Percentiles rank a stretch among this genome's conserved stretches.
Evolutionary conservation across 352 stramenopile species (phyloP).

Genomic region (Pythium aristosporum): DNA sequence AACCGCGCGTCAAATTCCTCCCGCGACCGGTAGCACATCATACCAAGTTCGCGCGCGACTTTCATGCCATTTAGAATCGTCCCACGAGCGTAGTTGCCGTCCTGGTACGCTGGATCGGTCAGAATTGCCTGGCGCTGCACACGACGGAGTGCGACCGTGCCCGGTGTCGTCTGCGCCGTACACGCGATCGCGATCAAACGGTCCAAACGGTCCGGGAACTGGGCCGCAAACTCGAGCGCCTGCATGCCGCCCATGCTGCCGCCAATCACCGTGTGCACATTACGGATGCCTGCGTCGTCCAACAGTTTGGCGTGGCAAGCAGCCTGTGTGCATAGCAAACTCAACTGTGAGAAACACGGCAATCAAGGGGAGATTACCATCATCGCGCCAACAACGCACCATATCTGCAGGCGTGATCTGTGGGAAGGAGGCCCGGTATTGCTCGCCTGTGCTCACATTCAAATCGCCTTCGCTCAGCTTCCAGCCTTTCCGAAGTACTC

Average conservation of each 20-base stretch:
- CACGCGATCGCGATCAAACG: conserved; percentile 77
- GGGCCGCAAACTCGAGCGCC: conserved; percentile 81
- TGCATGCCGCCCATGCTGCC: conserved; percentile 89
- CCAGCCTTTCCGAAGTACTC: neutral
- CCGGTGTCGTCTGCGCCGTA: conserved; percentile 84
- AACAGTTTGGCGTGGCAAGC: conserved; percentile 74
- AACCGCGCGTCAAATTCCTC: conserved; percentile 87
- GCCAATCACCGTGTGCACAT: conserved; percentile 81
- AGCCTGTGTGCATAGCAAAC: conserved; percentile 29
- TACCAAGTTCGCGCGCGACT: conserved; percentile 81
- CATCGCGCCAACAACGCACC: conserved; percentile 29
- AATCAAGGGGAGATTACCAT: neutral
- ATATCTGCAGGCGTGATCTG: conserved; percentile 86
- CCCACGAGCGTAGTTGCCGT: conserved; percentile 69
- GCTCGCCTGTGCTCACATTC: conserved; percentile 31
- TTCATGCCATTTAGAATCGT: conserved; percentile 76
- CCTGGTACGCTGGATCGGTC: conserved; percentile 72
- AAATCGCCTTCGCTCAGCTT: neutral
- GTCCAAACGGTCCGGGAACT: conserved; percentile 76
- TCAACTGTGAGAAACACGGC: neutral
- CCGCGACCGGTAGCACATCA: conserved; percentile 88
- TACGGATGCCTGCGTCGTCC: conserved; percentile 70
- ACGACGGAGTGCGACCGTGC: conserved; percentile 81
- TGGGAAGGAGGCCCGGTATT: conserved; percentile 74
- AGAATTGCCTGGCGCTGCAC: conserved; percentile 85